Conservation (phyloP, 768 basidiomycete genomes). For the Tricholomella constricta region DNA sequence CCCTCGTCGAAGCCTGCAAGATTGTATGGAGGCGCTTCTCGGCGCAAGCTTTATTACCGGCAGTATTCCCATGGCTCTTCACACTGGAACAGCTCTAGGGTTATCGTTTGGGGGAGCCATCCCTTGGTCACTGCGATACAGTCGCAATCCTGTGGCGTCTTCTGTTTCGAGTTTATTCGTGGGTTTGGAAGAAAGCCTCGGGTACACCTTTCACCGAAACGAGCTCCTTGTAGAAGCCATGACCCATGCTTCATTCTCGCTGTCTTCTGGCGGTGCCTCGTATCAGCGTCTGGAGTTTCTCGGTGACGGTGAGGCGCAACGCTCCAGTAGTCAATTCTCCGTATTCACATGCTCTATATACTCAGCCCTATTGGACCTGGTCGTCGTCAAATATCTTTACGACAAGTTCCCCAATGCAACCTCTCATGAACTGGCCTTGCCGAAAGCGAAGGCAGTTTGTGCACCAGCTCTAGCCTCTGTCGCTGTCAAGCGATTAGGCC, state of each 20-base stretch:
- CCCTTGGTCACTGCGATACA: slow-evolving; percentile 69
- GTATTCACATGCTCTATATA: slow-evolving; percentile 10
- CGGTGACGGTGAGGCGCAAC: slow-evolving; percentile 70
- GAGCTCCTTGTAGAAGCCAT: slow-evolving; percentile 73
- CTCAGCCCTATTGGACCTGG: slow-evolving; percentile 70
- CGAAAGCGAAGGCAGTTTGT: slow-evolving; percentile 73
- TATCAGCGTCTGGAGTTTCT: slow-evolving; percentile 90
- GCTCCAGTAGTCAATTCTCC: not conserved
- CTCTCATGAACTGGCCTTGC: slow-evolving; percentile 75
- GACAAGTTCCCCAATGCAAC: slow-evolving; percentile 68
- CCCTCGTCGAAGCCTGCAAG: slow-evolving; percentile 74
- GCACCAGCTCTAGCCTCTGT: slow-evolving; percentile 71
- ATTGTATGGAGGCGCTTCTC: slow-evolving; percentile 85
- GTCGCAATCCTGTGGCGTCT: slow-evolving; percentile 29
- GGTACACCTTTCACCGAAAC: slow-evolving; percentile 69
- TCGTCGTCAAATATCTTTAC: slow-evolving; percentile 72
- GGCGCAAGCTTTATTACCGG: slow-evolving; percentile 78
- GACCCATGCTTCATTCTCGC: slow-evolving; percentile 81
- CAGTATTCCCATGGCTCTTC: slow-evolving; percentile 69
- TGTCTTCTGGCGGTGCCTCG: slow-evolving; percentile 50
- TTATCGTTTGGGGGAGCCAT: slow-evolving; percentile 71
- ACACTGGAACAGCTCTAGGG: slow-evolving; percentile 62
- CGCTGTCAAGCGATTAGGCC: slow-evolving; percentile 59
- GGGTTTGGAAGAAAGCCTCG: slow-evolving; percentile 61
- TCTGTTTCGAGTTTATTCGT: slow-evolving; percentile 49